phyloP scores from a whole-genome alignment of 441 rosid genomes.

The Erodium texanum region DNA sequence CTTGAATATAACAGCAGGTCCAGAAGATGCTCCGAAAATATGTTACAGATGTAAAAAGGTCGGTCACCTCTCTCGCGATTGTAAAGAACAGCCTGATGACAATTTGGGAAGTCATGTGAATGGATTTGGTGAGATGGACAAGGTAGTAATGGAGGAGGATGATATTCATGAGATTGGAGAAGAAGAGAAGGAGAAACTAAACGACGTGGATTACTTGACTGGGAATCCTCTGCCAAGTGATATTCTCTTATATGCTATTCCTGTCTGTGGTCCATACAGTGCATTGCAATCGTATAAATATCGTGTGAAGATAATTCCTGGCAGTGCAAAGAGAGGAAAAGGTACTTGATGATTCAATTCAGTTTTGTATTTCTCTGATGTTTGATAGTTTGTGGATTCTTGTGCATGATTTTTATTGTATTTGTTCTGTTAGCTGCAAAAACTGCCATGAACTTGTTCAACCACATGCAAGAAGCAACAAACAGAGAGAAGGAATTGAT shows the following conservation, averaged over 20 bases:
- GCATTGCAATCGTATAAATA: conserved; percentile 85
- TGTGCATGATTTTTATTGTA: background rate
- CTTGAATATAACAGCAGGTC: conserved; percentile 33
- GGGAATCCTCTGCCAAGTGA: conserved; percentile 79
- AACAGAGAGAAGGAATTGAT: conserved; percentile 86
- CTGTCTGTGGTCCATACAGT: conserved; percentile 87
- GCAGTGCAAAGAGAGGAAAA: conserved; percentile 86
- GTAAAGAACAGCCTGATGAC: conserved; percentile 54
- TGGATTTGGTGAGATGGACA: conserved; percentile 50
- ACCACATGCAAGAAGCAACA: conserved; percentile 73
- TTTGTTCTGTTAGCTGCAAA: conserved; percentile 53
- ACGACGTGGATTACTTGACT: conserved; percentile 79
- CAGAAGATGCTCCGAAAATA: conserved; percentile 60
- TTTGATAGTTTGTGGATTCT: background rate
- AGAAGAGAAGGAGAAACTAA: conserved; percentile 78
- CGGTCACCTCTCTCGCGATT: conserved; percentile 84
- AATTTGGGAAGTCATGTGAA: conserved; percentile 21
- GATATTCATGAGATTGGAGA: conserved; percentile 84
- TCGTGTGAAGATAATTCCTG: conserved; percentile 81
- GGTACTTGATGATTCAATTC: conserved; percentile 28
- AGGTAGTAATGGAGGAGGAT: conserved; percentile 76
- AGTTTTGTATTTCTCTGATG: background rate
- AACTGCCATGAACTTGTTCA: conserved; percentile 80
- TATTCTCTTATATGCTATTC: conserved; percentile 70
- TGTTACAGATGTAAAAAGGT: conserved; percentile 81